Base-by-base conservation (phyloP, 306 rosid species). In the Rosa chinensis region DNA sequence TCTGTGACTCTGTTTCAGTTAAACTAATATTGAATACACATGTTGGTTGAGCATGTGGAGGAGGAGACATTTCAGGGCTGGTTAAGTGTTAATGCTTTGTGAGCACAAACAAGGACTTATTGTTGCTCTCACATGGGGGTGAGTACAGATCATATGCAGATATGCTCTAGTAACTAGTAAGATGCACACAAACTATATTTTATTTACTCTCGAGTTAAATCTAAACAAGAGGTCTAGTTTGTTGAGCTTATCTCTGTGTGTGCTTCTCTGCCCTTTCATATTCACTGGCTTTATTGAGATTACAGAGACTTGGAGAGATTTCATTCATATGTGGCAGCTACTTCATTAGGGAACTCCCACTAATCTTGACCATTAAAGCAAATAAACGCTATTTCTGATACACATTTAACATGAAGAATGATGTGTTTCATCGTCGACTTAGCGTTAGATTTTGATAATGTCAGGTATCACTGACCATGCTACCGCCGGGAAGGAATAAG, bases 41-140 rank as follows among this genome's bases (percentile, higher is more conserved):
- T 25, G 43, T 70, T 69, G 68, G 77, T 77, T 77, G 73, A 70
- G 89, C 89, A 86, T 83, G 92, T 88, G 90, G 86, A 62, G 66
- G 20, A 74, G 75, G 66, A 61, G 86, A 85, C 70, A 82, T 83
- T 73, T 79, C 45, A 73, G 61, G 53, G 13, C 2, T 16, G 69
- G 45, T 35, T 58, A 79, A 77, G 43, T 32, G 42, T 10, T 77
- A 4, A 25, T 50, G 49, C 25, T 5, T 3, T 75, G 85, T 78
- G 85, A 87, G 80, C 73, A 61, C 74, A 72, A 82, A 86, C 82
- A 32, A 70, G 77, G 53, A 78, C 75, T 79, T 69, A 20, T 76
- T 84, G 76, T 25, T 25, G 78, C 37, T 73, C 8, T 85, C 89
- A 90, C 88, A 78, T 84, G 88, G 89, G 40, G 68, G 17, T 80